phyloP scores from a whole-genome alignment of 1,284 basidiomycete species.

The Apiotrichum mycotoxinovorans region DNA sequence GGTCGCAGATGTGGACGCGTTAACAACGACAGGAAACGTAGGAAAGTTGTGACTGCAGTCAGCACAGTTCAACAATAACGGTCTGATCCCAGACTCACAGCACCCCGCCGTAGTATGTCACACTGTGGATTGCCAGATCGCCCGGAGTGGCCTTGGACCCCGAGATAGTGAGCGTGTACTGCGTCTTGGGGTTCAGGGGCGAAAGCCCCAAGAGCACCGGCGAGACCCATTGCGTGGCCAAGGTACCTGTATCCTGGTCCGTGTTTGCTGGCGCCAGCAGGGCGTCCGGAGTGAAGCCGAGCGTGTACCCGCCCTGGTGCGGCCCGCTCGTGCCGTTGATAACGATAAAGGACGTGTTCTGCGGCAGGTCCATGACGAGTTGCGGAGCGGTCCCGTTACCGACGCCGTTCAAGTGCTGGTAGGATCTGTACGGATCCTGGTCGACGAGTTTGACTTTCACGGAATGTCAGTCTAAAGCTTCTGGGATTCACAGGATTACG shows the following conservation, averaged over 20 bases:
- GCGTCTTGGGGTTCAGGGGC: not conserved
- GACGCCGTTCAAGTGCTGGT: not conserved
- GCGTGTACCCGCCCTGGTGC: not conserved
- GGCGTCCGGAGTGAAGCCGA: not conserved
- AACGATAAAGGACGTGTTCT: not conserved
- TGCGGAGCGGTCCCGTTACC: not conserved
- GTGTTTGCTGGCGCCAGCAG: not conserved
- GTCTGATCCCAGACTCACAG: not conserved
- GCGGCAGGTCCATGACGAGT: not conserved
- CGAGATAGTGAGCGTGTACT: not conserved
- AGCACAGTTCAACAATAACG: too few relatives aligned
- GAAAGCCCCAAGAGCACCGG: not conserved
- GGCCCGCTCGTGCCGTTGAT: not conserved
- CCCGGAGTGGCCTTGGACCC: not conserved
- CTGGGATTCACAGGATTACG: too few relatives aligned
- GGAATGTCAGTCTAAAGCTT: not conserved
- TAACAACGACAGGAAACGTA: too few relatives aligned
- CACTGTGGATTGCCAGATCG: not conserved
- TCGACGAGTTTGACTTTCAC: too few relatives aligned
- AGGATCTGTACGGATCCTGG: not conserved
- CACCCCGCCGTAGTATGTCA: not conserved
- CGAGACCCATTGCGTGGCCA: not conserved
- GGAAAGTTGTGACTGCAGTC: not conserved
- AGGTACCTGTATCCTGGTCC: not conserved
- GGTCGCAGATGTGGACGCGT: too few relatives aligned